Base-by-base conservation (phyloP, 305 asterid species). In the Striga hermonthica region DNA sequence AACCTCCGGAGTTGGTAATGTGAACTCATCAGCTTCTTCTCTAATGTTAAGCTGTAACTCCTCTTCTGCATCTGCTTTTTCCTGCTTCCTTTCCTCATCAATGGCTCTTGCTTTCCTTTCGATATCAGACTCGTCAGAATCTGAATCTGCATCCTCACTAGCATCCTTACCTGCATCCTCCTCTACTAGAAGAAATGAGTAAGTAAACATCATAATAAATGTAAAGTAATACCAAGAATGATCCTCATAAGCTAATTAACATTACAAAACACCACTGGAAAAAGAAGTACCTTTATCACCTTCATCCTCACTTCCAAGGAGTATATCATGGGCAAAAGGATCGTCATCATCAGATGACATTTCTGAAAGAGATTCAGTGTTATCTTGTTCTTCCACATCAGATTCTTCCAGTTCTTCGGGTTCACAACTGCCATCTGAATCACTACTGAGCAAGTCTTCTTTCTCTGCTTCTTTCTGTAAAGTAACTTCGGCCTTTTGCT, bases 1-100 rank as follows among this genome's bases (percentile, higher is more conserved):
- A 66, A 93, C 97, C 97, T 90, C 84, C 37, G 75, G 45, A 16
- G 96, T 84, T 2, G 98, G 98, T 78, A 93, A 77, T 74, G 78
- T 74, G 74, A 90, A 90, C 58, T 90, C 97, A 79, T 89, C 90
- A 60, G 87, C 75, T 76, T 91, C 91, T 65, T 83, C 86, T 66
- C 69, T 75, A 71, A 93, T 83, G 73, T 90, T 93, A 62, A 72
- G 76, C 76, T 63, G 67, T 60, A 87, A 64, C 52, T 84, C 97
- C 7, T 65, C 86, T 34, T 81, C 78, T 3, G 80, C 87, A 0
- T 82, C 90, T 61, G 76, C 66, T 49, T 72, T 57, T 74, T 81
- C 95, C 68, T 47, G 72, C 34, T 68, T 76, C 76, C 59, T 86
- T 72, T 73, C 80, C 49, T 64, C 77, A 71, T 89, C 97, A 70